Conservation (phyloP, 495 filamentous ascomycete species). For the Xylaria bambusicola region DNA sequence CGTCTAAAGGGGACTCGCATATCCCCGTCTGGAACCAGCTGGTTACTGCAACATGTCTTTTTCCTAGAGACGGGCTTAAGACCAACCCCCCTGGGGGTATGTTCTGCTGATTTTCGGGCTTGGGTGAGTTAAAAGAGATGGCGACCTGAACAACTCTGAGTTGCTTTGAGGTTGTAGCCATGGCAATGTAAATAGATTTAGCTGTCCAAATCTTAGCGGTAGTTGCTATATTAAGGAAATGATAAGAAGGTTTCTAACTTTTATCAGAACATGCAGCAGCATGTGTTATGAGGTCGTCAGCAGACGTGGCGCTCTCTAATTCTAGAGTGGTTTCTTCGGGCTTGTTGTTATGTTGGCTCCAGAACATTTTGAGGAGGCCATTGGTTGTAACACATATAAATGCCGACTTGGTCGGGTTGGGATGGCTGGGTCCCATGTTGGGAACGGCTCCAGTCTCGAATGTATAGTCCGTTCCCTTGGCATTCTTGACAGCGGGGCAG, state of each 20-base stretch:
- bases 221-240: not conserved
- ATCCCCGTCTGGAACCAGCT: conserved; percentile 49
- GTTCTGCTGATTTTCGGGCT: conserved; percentile 38
- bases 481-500: conserved; percentile 47
- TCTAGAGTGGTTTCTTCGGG: conserved; percentile 68
- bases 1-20: conserved; percentile 46
- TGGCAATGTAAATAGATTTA: conserved; percentile 61
- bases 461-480: conserved; percentile 41
- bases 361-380: conserved; percentile 69
- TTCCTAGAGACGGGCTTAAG: conserved; percentile 46
- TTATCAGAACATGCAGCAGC: conserved; percentile 75
- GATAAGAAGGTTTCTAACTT: conserved; percentile 42
- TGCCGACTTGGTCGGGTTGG: conserved; percentile 63
- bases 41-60: conserved; percentile 52
- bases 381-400: conserved; percentile 70
- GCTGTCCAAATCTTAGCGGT: conserved; percentile 34
- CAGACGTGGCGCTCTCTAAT: conserved; percentile 67
- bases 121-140: conserved; percentile 54
- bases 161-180: conserved; percentile 67
- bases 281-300: conserved; percentile 75
- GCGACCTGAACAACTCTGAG: conserved; percentile 62
- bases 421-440: conserved; percentile 67
- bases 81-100: conserved; percentile 31
- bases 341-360: conserved; percentile 63
- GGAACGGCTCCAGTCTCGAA: conserved; percentile 52